Evolutionary conservation across 1,284 basidiomycete genomes (phyloP), one percentile per base, ranked within the genome.

Genomic region (Pterulicium gracile): DNA sequence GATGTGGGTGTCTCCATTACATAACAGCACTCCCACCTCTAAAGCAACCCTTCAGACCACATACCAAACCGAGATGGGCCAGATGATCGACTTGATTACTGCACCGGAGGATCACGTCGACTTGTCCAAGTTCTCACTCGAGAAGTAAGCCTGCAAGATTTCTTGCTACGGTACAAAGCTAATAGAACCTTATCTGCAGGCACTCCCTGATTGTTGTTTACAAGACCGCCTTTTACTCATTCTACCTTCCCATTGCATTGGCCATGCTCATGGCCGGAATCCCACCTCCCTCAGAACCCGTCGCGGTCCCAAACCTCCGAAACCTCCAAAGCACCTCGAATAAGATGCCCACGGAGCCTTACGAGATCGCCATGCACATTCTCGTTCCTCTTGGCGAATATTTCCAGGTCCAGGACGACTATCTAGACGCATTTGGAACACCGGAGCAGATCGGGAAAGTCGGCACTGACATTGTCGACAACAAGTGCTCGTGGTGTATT

Each of bases 381-480:
- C 73, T 91, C 32, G 64, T 92, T 42, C 85, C 83, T 3, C 72
- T 92, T 52, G 88, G 89, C 47, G 87, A 89, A 64, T 92, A 91
- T 68, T 91, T 91, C 75, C 88, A 92, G 66, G 76, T 89, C n/a
- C 88, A 92, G 61, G 89, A 92, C 62, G 89, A 92, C 63, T 90
- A 81, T 65, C 74, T 92, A 52, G 88, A 92, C 64, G 88, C 79
- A 56, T 82, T 81, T 46, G 86, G 81, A n/a, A 74, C 81, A 1
- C 83, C 85, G 0, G 84, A 87, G 65, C 73, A 82, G 55, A 84
- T 91, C 45, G 88, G 88, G 51, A 92, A 92, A 67, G 73, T 91
- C 51, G 89, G 89, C 22, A 92, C 88, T 32, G 88, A 92, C 62
- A 92, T 92, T 56, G 59, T 88, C 49, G 89, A 92, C 66, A 91